These are phyloP conservation scores for Penicillium arizonense DNA, from an alignment of 495 filamentous ascomycete genomes.

Conservation along the genomic window DNA sequence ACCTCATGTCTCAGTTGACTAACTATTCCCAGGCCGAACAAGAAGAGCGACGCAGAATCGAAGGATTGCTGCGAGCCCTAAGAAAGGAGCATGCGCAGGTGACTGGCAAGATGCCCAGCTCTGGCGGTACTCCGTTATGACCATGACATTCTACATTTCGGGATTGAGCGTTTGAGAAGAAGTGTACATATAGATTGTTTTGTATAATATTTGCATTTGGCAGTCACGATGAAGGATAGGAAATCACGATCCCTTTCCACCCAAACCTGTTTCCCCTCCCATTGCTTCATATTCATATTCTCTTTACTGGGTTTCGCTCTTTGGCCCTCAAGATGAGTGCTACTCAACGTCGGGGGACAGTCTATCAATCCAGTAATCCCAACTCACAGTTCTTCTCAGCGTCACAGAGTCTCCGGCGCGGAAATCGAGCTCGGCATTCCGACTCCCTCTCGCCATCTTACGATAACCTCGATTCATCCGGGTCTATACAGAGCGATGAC, in stretches of 20 bases:
- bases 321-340: slow-evolving; percentile 10
- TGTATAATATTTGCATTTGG: slow-evolving; percentile 20
- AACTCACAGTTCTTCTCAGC: slow-evolving; percentile 7
- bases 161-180: slow-evolving; percentile 7
- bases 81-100: slow-evolving; percentile 51
- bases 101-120: slow-evolving; percentile 50
- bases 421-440: slow-evolving; percentile 10
- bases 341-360: neutral
- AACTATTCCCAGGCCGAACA: slow-evolving; percentile 59
- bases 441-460: slow-evolving; percentile 13
- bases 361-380: slow-evolving; percentile 2
- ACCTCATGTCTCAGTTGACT: slow-evolving; percentile 12
- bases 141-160: slow-evolving; percentile 24
- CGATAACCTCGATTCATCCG: slow-evolving; percentile 30
- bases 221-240: slow-evolving; percentile 20
- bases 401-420: slow-evolving; percentile 7
- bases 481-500: slow-evolving; percentile 37
- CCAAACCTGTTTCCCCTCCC: neutral
- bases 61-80: slow-evolving; percentile 55
- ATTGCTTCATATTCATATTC: neutral
- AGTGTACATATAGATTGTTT: slow-evolving; percentile 27
- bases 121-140: slow-evolving; percentile 48
- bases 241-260: neutral
- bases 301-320: neutral
- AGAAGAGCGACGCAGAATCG: slow-evolving; percentile 66